Evolutionary conservation across 371 early-diverging fungal genomes (phyloP), one percentile per base, ranked within the genome.

Genomic region (Mortierella sp.): DNA sequence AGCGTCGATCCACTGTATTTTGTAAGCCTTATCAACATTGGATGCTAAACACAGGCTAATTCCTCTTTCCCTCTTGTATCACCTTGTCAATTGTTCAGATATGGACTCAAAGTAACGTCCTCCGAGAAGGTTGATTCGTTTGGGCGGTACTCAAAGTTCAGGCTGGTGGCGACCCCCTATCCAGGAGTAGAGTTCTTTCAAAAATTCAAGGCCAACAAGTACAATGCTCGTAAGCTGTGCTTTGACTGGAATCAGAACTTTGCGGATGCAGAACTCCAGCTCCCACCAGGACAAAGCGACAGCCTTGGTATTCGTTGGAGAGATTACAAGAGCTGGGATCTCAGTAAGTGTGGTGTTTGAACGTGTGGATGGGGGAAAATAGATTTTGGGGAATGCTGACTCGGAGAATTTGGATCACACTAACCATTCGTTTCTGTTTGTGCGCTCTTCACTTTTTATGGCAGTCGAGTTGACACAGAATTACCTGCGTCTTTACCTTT

Each of bases 181-280:
- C 76, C 76, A 0, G 76, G 76, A 3, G 76, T 76, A 16, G 76
- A 76, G 70, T 76, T 76, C 48, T 76, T 76, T 39, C 76, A 70
- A 70, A 69, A 76, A 59, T 76, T 76, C 54, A 76, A 76, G 46
- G 76, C 76, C 18, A 76, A 76, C 59, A 76, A 76, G 45, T 76
- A 76, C 51, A 69, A 66, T 14, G 76, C 66, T 13, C 60, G 76
- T n/a, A 76, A 66, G 21, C 48, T 76, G 13, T 62, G 76, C 19
- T 76, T 76, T 28, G 76, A 76, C 41, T 76, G 76, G 76, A 62
- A 70, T 0, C 76, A 76, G 28, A 69, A 47, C 50, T 76, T 76
- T 65, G 76, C 76, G 19, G 76, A 76, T 58, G 76, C 76, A 19
- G 70, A 76, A 24, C 55, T 76, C 10, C 76, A 76, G 41, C 34